Conservation (phyloP, 2,329 filamentous ascomycete species). For the Aspergillus sojae region DNA sequence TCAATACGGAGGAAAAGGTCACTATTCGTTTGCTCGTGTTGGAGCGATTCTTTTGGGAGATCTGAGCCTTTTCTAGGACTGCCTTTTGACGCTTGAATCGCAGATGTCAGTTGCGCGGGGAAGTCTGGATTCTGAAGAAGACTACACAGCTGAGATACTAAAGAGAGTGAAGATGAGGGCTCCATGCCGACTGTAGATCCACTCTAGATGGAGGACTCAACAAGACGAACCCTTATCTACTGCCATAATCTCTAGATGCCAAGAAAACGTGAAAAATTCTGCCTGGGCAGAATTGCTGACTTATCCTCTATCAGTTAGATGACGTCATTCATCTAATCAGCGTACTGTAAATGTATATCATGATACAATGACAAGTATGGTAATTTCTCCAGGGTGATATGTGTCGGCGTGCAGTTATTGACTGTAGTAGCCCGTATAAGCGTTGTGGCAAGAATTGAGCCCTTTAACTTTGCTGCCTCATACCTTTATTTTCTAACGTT, state of each 20-base stretch:
- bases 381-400: too few species aligned
- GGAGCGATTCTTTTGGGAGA: not conserved
- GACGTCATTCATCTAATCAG: not conserved
- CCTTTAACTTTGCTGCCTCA: too few species aligned
- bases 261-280: conserved; percentile 13
- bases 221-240: not conserved
- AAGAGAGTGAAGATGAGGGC: not conserved
- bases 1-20: conserved; percentile 15
- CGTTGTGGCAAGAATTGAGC: too few species aligned
- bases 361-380: not conserved
- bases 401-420: not conserved
- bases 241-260: not conserved
- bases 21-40: not conserved
- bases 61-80: not conserved
- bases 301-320: not conserved
- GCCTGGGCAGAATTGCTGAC: conserved; percentile 19
- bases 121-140: conserved; percentile 15
- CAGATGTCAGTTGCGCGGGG: conserved; percentile 12
- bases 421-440: not conserved
- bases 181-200: conserved; percentile 5
- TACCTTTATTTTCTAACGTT: too few species aligned
- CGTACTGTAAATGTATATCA: not conserved
- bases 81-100: not conserved
- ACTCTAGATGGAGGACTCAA: not conserved
- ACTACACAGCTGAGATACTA: conserved; percentile 16